phyloP scores from a whole-genome alignment of 148 eudicot species.

The Fagopyrum homotropicum region DNA sequence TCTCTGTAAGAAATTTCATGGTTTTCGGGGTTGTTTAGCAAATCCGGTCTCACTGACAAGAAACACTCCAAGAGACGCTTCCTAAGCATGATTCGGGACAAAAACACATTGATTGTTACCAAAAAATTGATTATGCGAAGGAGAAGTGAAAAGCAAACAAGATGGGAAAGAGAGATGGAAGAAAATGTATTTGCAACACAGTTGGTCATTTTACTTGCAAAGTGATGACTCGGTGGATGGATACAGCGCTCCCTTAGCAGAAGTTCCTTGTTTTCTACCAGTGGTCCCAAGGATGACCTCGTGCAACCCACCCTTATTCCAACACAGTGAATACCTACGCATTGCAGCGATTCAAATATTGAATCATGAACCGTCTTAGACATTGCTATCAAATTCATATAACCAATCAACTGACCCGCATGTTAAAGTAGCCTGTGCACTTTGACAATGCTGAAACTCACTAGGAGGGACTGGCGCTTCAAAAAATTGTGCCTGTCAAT shows the following conservation, averaged over 20 bases:
- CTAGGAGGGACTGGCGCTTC: constrained; percentile 66
- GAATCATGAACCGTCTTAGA: not conserved
- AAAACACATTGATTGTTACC: not conserved
- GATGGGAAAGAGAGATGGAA: not conserved
- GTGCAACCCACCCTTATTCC: constrained; percentile 76
- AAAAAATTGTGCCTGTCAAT: constrained; percentile 56
- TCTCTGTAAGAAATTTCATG: constrained; percentile 42
- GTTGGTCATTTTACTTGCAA: constrained; percentile 60
- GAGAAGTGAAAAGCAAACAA: not conserved
- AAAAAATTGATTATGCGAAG: not conserved
- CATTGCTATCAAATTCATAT: not conserved
- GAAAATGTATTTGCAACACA: not conserved
- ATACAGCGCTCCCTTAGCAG: constrained; percentile 73
- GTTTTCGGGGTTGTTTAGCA: constrained; percentile 16
- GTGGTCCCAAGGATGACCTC: constrained; percentile 92
- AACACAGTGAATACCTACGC: constrained; percentile 71
- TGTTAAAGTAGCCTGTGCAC: constrained; percentile 66
- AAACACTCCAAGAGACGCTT: constrained; percentile 71
- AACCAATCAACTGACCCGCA: constrained; percentile 63
- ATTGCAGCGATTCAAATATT: not conserved
- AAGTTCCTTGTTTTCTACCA: constrained; percentile 95
- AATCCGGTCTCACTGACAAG: constrained; percentile 36
- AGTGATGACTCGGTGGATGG: constrained; percentile 78
- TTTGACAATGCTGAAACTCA: constrained; percentile 79
- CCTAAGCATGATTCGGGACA: constrained; percentile 31